phyloP scores from a whole-genome alignment of 2,329 filamentous ascomycete species.

The Mycosphaerella sp. region DNA sequence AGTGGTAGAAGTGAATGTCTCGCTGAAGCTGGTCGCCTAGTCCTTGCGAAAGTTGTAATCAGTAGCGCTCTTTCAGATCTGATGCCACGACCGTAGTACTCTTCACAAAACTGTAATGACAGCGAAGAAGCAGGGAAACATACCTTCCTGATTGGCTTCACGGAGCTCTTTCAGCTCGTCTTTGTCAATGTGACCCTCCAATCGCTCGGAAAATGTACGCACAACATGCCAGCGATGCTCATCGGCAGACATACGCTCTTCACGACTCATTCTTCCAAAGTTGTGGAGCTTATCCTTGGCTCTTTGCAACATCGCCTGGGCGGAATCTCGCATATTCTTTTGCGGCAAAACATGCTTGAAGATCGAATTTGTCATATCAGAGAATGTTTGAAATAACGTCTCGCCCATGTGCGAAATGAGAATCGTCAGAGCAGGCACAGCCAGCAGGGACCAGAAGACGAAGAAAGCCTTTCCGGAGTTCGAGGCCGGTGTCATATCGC shows the following conservation, averaged over 20 bases:
- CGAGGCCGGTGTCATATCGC: constrained; percentile 43
- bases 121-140: background rate
- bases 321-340: background rate
- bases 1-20: constrained; percentile 50
- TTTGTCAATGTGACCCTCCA: constrained; percentile 36
- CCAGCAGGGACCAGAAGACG: constrained; percentile 52
- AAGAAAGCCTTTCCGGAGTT: constrained; percentile 52
- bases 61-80: no score
- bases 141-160: constrained; percentile 16
- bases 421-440: constrained; percentile 50
- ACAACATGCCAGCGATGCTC: constrained; percentile 22
- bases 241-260: constrained; percentile 13
- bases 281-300: background rate
- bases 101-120: no score
- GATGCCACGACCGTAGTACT: no score
- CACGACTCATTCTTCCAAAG: constrained; percentile 8
- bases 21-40: constrained; percentile 41
- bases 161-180: constrained; percentile 35
- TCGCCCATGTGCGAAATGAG: constrained; percentile 51
- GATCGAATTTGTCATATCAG: constrained; percentile 51
- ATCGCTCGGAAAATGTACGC: constrained; percentile 23
- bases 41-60: constrained; percentile 10
- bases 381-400: constrained; percentile 50
- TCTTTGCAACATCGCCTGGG: background rate
- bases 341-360: background rate